phyloP scores from a whole-genome alignment of 139 green algal species.

The Ettlia oleoabundans region DNA sequence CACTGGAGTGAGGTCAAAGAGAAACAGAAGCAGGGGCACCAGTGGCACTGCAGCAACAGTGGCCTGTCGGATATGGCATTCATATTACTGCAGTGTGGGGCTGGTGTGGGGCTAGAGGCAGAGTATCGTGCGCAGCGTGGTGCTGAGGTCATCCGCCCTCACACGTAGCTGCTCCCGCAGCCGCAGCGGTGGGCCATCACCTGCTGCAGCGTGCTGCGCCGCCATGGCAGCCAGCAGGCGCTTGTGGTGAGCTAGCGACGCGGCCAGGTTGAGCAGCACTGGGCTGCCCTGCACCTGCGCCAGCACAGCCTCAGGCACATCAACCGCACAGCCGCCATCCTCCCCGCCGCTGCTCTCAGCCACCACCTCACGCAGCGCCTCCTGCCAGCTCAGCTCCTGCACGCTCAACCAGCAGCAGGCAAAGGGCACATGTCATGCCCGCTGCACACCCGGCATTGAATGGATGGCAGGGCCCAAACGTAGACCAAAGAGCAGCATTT shows the following conservation, averaged over 20 bases:
- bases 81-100: too few relatives aligned
- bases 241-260: slow-evolving; percentile 77
- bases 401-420: too few relatives aligned
- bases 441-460: too few relatives aligned
- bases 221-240: slow-evolving; percentile 52
- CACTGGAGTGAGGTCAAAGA: too few relatives aligned
- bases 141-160: slow-evolving; percentile 52
- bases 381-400: slow-evolving; percentile 24
- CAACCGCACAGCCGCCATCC: neutral
- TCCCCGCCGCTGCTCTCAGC: slow-evolving; percentile 4
- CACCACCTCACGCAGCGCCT: slow-evolving; percentile 21
- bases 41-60: too few relatives aligned
- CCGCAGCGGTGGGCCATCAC: slow-evolving; percentile 18
- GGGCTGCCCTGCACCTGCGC: slow-evolving; percentile 59
- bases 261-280: slow-evolving; percentile 77
- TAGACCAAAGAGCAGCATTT: too few relatives aligned
- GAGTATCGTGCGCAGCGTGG: slow-evolving; percentile 73
- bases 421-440: too few relatives aligned
- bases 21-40: too few relatives aligned
- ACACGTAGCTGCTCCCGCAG: slow-evolving; percentile 10
- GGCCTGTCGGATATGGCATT: too few relatives aligned
- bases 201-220: slow-evolving; percentile 25
- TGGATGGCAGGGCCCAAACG: too few relatives aligned
- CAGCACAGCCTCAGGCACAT: slow-evolving; percentile 22
- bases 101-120: slow-evolving; percentile 50